Base-by-base conservation (phyloP, 2,329 filamentous ascomycete species). In the Zymoseptoria brevis region DNA sequence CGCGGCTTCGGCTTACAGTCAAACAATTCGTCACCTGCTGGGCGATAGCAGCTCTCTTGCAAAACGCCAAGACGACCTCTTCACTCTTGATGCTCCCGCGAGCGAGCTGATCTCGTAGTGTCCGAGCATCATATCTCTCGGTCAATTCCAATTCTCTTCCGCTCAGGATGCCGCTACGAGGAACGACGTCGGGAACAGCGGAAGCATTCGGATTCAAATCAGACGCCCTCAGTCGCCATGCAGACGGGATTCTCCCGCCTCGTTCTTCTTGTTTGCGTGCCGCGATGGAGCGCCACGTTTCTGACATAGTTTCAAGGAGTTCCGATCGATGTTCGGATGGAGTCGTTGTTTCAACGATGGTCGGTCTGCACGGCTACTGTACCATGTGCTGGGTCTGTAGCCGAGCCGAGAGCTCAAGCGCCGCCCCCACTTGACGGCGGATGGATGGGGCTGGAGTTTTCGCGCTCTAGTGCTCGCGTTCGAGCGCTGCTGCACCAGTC, bases 141-240 rank as follows among this genome's bases (percentile, higher is more conserved):
- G 83, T 86, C 54, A 86, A 83, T 0, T 73, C 69, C 19, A 85
- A 67, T 61, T 86, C 82, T 4, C 75, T 67, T 0, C 69, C n/a
- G 1, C 69, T 77, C 22, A 86, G 72, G 5, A 86, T 67, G 0
- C 81, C 81, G 64, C 81, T 81, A 54, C 73, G 73, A n/a, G 76
- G 73, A 2, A 82, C 82, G 8, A 84, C 71, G 26, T 78, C 72
- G 55, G 81, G 74, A 21, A 82, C 75, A 45, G 54, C 72, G 29
- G 59, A 61, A n/a, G 55, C 71, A 56, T 58, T 63, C 7, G 56
- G 52, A 65, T 58, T 65, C 48, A 55, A 49, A 30, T 56, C 53
- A 19, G 57, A 57, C 4, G 61, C 55, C 19, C n/a, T 22, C 7
- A 81, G 67, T n/a, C 68, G 73, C 77, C 78, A 81, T 65, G 72